Conservation (phyloP, 2,329 filamentous ascomycete genomes). For the Ustulina deusta region DNA sequence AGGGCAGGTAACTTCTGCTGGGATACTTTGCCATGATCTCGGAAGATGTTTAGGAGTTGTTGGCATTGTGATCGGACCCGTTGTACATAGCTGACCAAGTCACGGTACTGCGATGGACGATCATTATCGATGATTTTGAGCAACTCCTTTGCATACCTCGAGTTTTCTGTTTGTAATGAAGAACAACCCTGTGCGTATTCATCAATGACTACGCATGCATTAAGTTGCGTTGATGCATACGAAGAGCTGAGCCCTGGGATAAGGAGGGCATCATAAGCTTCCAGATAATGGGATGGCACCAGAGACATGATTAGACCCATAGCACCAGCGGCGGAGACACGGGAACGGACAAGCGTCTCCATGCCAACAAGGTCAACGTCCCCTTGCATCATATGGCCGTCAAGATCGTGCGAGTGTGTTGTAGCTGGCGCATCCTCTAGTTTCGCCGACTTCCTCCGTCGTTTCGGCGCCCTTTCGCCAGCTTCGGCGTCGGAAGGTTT, state of each 20-base stretch:
- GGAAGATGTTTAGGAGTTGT: slow-evolving; percentile 89
- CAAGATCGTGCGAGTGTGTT: slow-evolving; percentile 89
- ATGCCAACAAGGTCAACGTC: slow-evolving; percentile 94
- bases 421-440: slow-evolving; percentile 73
- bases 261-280: slow-evolving; percentile 73
- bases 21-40: slow-evolving; percentile 87
- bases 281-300: slow-evolving; percentile 73
- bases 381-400: slow-evolving; percentile 97
- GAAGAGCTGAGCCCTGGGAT: slow-evolving; percentile 76
- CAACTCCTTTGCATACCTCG: slow-evolving; percentile 73
- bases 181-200: slow-evolving; percentile 79
- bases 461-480: slow-evolving; percentile 75
- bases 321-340: slow-evolving; percentile 86
- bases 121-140: slow-evolving; percentile 84
- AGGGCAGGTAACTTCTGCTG: slow-evolving; percentile 80
- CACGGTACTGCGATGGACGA: slow-evolving; percentile 84
- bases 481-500: slow-evolving; percentile 65
- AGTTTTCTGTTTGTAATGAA: slow-evolving; percentile 60
- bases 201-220: slow-evolving; percentile 85
- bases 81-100: slow-evolving; percentile 90
- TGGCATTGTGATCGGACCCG: slow-evolving; percentile 92
- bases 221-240: slow-evolving; percentile 87
- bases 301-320: slow-evolving; percentile 85
- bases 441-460: slow-evolving; percentile 87
- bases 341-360: slow-evolving; percentile 88